Evolutionary conservation across 768 basidiomycete genomes (phyloP).

Genomic region (Agaricus blazei): DNA sequence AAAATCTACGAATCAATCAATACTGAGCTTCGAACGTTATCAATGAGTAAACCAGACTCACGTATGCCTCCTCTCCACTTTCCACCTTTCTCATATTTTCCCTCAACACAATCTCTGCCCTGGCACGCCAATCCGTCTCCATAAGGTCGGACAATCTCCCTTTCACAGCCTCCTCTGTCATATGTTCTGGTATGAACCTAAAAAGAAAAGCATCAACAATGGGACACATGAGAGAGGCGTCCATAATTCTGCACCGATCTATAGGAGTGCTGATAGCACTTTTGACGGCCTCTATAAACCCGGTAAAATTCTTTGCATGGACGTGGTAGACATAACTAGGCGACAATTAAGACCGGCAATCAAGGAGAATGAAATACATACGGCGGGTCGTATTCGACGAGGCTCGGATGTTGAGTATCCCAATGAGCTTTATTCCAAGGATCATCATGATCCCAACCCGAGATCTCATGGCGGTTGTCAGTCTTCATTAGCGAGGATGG

Average conservation of each 20-base stretch:
- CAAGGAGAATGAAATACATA: conserved; percentile 10
- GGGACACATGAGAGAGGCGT: neutral
- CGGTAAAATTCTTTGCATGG: conserved; percentile 19
- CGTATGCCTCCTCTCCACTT: conserved; percentile 14
- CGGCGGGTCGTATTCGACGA: conserved; percentile 24
- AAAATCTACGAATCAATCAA: conserved; percentile 1
- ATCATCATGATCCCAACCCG: conserved; percentile 20
- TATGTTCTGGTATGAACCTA: conserved; percentile 25
- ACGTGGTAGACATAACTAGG: conserved; percentile 28
- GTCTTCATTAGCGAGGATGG: neutral
- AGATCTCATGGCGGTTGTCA: conserved; percentile 10
- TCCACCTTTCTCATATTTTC: conserved; percentile 13
- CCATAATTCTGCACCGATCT: conserved; percentile 15
- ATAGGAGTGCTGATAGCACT: conserved; percentile 23
- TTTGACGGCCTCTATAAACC: conserved; percentile 22
- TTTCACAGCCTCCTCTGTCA: conserved; percentile 23
- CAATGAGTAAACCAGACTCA: neutral
- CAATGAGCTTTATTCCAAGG: conserved; percentile 22
- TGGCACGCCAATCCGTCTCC: conserved; percentile 24
- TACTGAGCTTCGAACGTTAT: neutral
- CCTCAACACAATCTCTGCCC: conserved; percentile 18
- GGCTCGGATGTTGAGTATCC: conserved; percentile 25
- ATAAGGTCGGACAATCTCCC: conserved; percentile 20
- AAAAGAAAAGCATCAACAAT: neutral
- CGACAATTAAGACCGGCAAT: neutral